These are phyloP conservation scores for Gentiana dahurica DNA, from an alignment of 257 asterid species.

Conservation along the genomic window DNA sequence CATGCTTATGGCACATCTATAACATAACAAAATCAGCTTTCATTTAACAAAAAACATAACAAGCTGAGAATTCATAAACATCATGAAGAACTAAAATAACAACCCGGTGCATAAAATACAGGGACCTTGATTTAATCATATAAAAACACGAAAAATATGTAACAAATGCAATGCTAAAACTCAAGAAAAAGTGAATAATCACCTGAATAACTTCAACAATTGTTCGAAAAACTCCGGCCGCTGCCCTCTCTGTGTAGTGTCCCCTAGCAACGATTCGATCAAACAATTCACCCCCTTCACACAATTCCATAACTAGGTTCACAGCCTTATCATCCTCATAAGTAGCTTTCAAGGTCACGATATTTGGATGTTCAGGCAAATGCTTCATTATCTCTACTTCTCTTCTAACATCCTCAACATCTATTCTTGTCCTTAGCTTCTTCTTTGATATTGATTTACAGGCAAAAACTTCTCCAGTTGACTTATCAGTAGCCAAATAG, in stretches of 20 bases:
- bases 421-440: slow-evolving; percentile 40
- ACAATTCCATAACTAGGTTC: slow-evolving; percentile 51
- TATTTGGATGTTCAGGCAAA: slow-evolving; percentile 42
- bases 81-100: no score
- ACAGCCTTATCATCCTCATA: slow-evolving; percentile 52
- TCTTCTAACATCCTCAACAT: slow-evolving; percentile 53
- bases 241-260: slow-evolving; percentile 53
- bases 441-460: slow-evolving; percentile 53
- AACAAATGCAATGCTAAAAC: no score
- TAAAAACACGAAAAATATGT: no score
- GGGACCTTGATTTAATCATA: no score
- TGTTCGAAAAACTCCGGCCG: slow-evolving; percentile 43
- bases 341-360: slow-evolving; percentile 42
- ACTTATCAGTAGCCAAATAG: slow-evolving; percentile 41
- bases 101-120: no score
- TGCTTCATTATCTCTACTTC: slow-evolving; percentile 56
- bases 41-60: no score
- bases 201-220: slow-evolving; percentile 63
- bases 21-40: slow-evolving; percentile 4
- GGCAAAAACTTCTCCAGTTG: slow-evolving; percentile 33
- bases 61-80: no score
- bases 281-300: slow-evolving; percentile 51
- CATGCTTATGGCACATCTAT: slow-evolving; percentile 40
- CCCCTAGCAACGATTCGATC: slow-evolving; percentile 56
- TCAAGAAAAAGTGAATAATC: no score